Conservation (phyloP, 2,329 filamentous ascomycete genomes). For the Curvularia sp. region DNA sequence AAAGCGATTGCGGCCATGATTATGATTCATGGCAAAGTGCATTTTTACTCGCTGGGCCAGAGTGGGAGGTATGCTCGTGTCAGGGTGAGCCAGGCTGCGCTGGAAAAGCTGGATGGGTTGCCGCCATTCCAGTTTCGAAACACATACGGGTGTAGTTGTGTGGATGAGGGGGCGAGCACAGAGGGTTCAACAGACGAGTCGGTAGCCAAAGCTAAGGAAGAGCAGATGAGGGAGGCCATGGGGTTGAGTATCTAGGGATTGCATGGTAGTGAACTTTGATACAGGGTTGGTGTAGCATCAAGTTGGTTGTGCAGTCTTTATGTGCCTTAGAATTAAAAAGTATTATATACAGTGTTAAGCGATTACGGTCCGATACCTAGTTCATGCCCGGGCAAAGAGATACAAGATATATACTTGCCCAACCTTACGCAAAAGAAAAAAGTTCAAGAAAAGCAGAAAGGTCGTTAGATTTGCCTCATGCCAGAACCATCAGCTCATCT, state of each 20-base stretch:
- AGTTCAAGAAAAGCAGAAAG: background rate
- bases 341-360: background rate
- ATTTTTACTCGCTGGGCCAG: conserved; percentile 67
- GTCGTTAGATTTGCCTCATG: background rate
- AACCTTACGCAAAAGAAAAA: background rate
- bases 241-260: conserved; percentile 26
- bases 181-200: background rate
- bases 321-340: background rate
- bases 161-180: conserved; percentile 22
- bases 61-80: conserved; percentile 78
- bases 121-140: conserved; percentile 65
- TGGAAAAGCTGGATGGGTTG: conserved; percentile 60
- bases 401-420: background rate
- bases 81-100: conserved; percentile 66
- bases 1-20: conserved; percentile 71
- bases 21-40: conserved; percentile 74
- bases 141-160: conserved; percentile 70
- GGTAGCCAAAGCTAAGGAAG: conserved; percentile 16
- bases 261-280: background rate
- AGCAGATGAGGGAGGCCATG: conserved; percentile 28
- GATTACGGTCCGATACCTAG: background rate
- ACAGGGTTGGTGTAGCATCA: background rate
- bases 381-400: background rate
- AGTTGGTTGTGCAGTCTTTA: background rate
- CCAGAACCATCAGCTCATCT: background rate